phyloP scores from a whole-genome alignment of 805 yeast species.

The Hanseniaspora occidentalis region DNA sequence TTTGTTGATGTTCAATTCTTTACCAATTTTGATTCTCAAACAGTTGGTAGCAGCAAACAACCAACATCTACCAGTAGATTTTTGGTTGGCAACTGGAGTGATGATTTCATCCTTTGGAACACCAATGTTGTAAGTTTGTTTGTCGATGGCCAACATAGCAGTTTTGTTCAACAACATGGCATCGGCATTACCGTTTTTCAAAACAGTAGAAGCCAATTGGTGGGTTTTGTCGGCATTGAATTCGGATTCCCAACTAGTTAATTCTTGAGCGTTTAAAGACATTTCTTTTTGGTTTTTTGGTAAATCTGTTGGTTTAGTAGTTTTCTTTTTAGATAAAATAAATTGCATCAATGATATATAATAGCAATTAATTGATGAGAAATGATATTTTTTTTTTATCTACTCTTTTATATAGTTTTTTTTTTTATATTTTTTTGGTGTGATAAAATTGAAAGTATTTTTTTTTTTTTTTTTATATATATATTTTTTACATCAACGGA shows the following conservation, averaged over 20 bases:
- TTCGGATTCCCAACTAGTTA: conserved; percentile 16
- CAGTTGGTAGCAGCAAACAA: conserved; percentile 73
- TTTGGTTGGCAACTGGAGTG: conserved; percentile 61
- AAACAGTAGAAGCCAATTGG: conserved; percentile 24
- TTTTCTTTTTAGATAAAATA: not conserved
- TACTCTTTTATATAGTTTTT: too few relatives aligned
- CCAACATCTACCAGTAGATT: conserved; percentile 78
- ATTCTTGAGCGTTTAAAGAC: not conserved
- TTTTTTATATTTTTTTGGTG: too few relatives aligned
- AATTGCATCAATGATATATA: not conserved
- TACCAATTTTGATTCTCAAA: conserved; percentile 49
- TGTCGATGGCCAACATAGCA: conserved; percentile 13
- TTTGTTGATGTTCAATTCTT: conserved; percentile 48
- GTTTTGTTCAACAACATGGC: conserved; percentile 20
- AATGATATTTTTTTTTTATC: too few relatives aligned
- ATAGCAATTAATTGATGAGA: too few relatives aligned
- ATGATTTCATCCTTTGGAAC: conserved; percentile 30
- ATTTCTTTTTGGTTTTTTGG: not conserved
- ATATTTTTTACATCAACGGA: too few relatives aligned
- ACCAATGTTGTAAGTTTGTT: conserved; percentile 20
- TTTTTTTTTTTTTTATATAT: too few relatives aligned
- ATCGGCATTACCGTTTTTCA: conserved; percentile 26
- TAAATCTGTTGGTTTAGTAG: not conserved
- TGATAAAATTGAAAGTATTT: too few relatives aligned
- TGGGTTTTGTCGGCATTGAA: conserved; percentile 20